These are phyloP conservation scores for Puccinellia tenuiflora DNA, from an alignment of 176 grass and related monocot species.

Conservation along the genomic window DNA sequence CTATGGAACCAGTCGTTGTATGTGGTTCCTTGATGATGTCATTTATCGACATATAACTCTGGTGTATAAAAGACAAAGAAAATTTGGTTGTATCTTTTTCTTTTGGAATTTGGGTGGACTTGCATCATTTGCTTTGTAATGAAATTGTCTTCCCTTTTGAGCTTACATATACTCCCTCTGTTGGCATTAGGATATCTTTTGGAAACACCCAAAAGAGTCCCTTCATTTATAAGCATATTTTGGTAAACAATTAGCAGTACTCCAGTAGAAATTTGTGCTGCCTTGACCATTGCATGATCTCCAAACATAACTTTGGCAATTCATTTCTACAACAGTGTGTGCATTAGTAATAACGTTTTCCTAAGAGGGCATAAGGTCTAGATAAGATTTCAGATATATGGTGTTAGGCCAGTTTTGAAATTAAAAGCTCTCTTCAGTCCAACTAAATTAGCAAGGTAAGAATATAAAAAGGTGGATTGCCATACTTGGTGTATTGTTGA, in stretches of 20 bases:
- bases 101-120: not conserved
- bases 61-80: not conserved
- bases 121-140: not conserved
- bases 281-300: not conserved
- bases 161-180: not conserved
- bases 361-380: not conserved
- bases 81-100: not conserved
- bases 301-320: not conserved
- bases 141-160: not conserved
- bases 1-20: slow-evolving; percentile 6
- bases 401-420: not conserved
- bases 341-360: not conserved
- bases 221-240: not conserved
- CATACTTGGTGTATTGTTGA: not conserved
- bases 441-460: not conserved
- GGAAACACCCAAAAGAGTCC: not conserved
- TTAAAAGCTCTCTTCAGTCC: not conserved
- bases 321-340: not conserved
- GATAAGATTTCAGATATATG: not conserved
- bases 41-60: not conserved
- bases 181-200: not conserved
- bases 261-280: not conserved
- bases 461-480: not conserved
- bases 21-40: not conserved
- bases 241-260: not conserved